A percentile compares a stretch with the other conserved stretches of the same genome.
phyloP scores from a whole-genome alignment of 1,139 yeast species.

The Tardiomyces blankii region DNA sequence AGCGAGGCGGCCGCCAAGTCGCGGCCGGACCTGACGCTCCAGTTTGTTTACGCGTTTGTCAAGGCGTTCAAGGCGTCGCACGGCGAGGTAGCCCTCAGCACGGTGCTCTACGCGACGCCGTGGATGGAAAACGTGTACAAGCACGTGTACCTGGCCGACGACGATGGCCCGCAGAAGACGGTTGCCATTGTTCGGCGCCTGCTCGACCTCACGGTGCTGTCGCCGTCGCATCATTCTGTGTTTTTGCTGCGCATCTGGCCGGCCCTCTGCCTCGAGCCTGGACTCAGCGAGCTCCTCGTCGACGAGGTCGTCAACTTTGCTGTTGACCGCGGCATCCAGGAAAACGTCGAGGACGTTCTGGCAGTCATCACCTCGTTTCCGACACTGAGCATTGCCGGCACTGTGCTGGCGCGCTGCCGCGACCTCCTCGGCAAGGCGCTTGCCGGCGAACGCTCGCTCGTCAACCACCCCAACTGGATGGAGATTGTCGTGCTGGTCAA shows the following conservation, averaged over 20 bases:
- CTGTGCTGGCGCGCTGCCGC: conserved; percentile 44
- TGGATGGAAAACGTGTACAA: conserved; percentile 68
- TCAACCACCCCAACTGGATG: conserved; percentile 56
- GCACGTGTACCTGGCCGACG: conserved; percentile 38
- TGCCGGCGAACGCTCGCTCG: conserved; percentile 28
- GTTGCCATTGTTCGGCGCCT: conserved; percentile 54
- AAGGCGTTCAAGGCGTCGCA: conserved; percentile 38
- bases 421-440: conserved; percentile 38
- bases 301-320: conserved; percentile 70
- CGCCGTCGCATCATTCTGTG: conserved; percentile 12
- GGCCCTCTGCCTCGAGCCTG: conserved; percentile 48
- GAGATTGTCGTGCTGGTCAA: conserved; percentile 63
- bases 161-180: conserved; percentile 49
- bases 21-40: conserved; percentile 51
- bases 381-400: conserved; percentile 62
- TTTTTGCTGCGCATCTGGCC: conserved; percentile 60
- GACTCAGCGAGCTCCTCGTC: conserved; percentile 45
- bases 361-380: conserved; percentile 55
- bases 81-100: conserved; percentile 33
- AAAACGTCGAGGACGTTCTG: conserved; percentile 27
- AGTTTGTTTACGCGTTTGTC: conserved; percentile 52
- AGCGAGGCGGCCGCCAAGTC: conserved; percentile 46
- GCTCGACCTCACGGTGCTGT: conserved; percentile 43
- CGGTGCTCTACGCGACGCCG: conserved; percentile 44
- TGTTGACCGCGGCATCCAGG: conserved; percentile 63